Evolutionary conservation across 1,284 basidiomycete species (phyloP).

Genomic region (Entoloma clypeatum): DNA sequence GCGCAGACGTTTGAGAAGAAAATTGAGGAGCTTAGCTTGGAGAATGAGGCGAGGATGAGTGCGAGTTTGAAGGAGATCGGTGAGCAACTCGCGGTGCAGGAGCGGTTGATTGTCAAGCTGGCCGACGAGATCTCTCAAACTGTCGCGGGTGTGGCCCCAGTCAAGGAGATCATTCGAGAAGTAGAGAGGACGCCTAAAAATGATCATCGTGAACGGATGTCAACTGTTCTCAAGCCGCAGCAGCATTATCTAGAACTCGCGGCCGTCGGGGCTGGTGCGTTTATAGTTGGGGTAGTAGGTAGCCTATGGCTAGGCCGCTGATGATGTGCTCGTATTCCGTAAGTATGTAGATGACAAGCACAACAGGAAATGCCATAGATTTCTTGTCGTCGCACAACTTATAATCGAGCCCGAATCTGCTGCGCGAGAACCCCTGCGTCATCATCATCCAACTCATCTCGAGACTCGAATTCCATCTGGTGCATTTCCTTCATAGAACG

Average conservation of each 20-base stretch:
- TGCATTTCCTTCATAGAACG: slow-evolving; percentile 51
- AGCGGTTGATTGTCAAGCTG: slow-evolving; percentile 25
- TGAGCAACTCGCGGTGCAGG: slow-evolving; percentile 51
- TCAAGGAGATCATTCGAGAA: slow-evolving; percentile 7
- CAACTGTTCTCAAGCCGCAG: slow-evolving; percentile 8
- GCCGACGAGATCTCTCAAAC: slow-evolving; percentile 23
- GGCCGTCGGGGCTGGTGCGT: slow-evolving; percentile 31
- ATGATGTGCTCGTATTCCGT: no score
- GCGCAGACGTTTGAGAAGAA: slow-evolving; percentile 85
- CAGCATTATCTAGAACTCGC: slow-evolving; percentile 28
- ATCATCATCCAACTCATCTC: slow-evolving; percentile 56
- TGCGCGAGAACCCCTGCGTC: slow-evolving; percentile 46
- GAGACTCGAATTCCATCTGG: slow-evolving; percentile 50
- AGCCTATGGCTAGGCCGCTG: slow-evolving; percentile 19
- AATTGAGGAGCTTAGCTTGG: slow-evolving; percentile 68
- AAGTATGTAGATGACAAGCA: no score
- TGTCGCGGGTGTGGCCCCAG: slow-evolving; percentile 10
- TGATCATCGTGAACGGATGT: slow-evolving; percentile 7
- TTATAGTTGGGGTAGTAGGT: slow-evolving; percentile 30
- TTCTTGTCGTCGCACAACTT: no score
- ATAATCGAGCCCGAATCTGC: slow-evolving; percentile 45
- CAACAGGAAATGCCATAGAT: no score
- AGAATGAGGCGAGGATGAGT: slow-evolving; percentile 47
- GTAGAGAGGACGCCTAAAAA: slow-evolving; percentile 1
- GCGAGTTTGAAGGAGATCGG: slow-evolving; percentile 47